These are phyloP conservation scores for Plasmodium vinckei DNA, from an alignment of 169 alveolate species.

Conservation along the genomic window DNA sequence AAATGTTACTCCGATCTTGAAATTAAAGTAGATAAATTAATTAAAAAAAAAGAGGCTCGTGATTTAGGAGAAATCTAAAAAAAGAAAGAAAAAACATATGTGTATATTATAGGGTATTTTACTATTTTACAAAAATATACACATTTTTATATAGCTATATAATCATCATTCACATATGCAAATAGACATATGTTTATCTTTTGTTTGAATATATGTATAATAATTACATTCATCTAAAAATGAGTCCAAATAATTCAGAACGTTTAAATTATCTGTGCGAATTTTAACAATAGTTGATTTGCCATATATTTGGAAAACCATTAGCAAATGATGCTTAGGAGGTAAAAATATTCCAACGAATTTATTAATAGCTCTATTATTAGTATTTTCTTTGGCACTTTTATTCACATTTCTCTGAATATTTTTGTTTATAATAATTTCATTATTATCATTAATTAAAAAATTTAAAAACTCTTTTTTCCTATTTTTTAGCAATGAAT, in stretches of 20 bases:
- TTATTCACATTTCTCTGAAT: constrained; percentile 5
- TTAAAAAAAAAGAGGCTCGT: background rate
- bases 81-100: background rate
- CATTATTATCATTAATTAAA: background rate
- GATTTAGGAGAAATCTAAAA: constrained; percentile 4
- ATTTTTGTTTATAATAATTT: background rate
- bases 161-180: background rate
- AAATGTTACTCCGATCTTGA: too few species aligned
- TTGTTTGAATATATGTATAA: background rate
- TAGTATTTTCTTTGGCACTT: background rate
- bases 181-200: background rate
- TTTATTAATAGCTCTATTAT: constrained; percentile 10
- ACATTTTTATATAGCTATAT: background rate
- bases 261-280: constrained; percentile 59
- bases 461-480: background rate
- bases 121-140: background rate
- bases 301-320: constrained; percentile 52
- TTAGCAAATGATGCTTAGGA: constrained; percentile 54
- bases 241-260: constrained; percentile 43
- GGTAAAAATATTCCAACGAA: constrained; percentile 67
- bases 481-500: background rate
- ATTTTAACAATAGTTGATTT: constrained; percentile 56
- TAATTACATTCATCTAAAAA: constrained; percentile 64
- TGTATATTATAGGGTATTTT: background rate
- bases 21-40: too few species aligned